Conservation (phyloP, 306 rosid species). For the Hylodesmum podocarpum region DNA sequence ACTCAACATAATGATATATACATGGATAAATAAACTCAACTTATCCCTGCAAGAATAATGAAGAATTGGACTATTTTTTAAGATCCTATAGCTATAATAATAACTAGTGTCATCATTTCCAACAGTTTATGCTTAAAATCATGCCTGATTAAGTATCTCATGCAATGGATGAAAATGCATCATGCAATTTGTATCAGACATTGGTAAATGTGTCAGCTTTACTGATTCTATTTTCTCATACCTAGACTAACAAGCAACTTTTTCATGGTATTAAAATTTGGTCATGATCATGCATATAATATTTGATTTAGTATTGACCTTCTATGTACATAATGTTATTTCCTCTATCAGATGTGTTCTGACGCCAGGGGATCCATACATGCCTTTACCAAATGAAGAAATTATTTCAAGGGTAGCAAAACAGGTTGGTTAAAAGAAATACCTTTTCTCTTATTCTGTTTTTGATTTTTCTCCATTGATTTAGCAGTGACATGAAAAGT, state of each 20-base stretch:
- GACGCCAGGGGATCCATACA: constrained; percentile 99
- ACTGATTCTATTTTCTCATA: neutral
- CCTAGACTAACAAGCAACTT: neutral
- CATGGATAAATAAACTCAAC: neutral
- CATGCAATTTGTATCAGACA: neutral
- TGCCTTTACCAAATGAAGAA: constrained; percentile 90
- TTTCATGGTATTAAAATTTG: neutral
- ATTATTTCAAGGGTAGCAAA: constrained; percentile 82
- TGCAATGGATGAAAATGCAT: constrained; percentile 1
- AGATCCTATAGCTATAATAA: neutral
- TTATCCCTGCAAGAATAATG: neutral
- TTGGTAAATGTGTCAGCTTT: neutral
- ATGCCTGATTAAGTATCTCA: neutral
- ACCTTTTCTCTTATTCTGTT: constrained; percentile 6
- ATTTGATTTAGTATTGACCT: constrained; percentile 18
- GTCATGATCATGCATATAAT: neutral
- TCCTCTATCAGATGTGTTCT: constrained; percentile 76
- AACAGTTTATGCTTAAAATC: neutral
- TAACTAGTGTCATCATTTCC: neutral
- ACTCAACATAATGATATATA: neutral
- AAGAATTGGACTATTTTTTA: constrained; percentile 3
- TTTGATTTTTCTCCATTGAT: constrained; percentile 17
- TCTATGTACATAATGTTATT: constrained; percentile 23
- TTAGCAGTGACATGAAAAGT: neutral
- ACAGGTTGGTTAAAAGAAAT: constrained; percentile 52